Base-by-base conservation (phyloP, 2,329 filamentous ascomycete species). In the Tolypocladium nubicola region DNA sequence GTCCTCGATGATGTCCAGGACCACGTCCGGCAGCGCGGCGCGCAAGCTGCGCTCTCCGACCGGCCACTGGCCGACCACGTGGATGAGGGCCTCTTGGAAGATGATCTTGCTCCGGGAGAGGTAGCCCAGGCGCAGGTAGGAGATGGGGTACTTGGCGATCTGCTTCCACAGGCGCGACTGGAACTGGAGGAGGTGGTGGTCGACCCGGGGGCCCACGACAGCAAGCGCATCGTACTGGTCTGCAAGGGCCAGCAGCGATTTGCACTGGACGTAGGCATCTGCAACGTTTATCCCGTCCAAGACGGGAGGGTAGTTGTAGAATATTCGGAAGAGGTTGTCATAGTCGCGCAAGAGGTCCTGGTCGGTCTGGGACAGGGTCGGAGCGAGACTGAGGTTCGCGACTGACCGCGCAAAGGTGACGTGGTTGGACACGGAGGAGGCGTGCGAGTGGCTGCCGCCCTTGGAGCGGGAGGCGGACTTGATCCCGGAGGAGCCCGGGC, bases 1-100 rank as follows among this genome's bases (percentile, higher is more conserved):
- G 73, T 97, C 91, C 70, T 96, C 90, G 60, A 97, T 95, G 40
- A 97, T 80, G 63, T 97, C 91, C 11, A 97, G 77, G 0, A 97
- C 90, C 0, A 82, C 71, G 33, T 87, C 83, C 0, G 92, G 89
- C 45, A 96, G 79, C 37, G 87, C 79, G 59, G 83, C 80, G 58
- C 89, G 85, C 40, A 97, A 81, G 64, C 89, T 89, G 33, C 87
- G 83, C 64, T 91, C 83, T 19, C 88, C 90, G 0, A 83, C 78
- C 0, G 93, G 92, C 93, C 93, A 97, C 70, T 96, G 90, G 3
- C 93, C 93, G 0, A 97, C 92, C 0, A 97, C 90, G 66, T 97
- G 93, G 55, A 96, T 89, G 53, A 97, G 79, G 0, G 92, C 90
- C 75, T 97, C 88, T 62, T 88, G 84, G 66, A 91, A 92, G 55